Evolutionary conservation across 2,329 filamentous ascomycete genomes (phyloP).

Genomic region (Cladosporium sp.): DNA sequence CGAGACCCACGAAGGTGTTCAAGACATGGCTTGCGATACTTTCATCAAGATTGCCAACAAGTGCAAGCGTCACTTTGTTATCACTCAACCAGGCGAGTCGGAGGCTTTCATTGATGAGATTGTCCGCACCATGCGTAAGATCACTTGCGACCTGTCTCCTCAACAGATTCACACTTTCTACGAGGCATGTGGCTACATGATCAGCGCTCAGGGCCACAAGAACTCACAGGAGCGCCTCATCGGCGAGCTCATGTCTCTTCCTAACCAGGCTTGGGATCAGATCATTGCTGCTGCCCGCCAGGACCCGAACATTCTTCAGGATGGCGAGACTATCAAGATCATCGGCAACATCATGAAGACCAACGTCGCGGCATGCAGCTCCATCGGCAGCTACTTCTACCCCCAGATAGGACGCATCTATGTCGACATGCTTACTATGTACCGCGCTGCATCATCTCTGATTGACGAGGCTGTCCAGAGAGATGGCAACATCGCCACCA

Average conservation of each 20-base stretch:
- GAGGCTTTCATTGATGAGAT: constrained; percentile 99
- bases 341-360: constrained; percentile 99
- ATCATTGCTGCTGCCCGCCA: constrained; percentile 88
- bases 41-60: constrained; percentile 99
- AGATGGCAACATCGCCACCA: constrained; percentile 90
- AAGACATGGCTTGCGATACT: constrained; percentile 99
- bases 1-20: constrained; percentile 97
- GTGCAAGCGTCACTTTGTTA: constrained; percentile 95
- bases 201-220: constrained; percentile 94
- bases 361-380: constrained; percentile 96
- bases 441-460: constrained; percentile 90
- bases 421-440: constrained; percentile 99
- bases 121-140: constrained; percentile 91
- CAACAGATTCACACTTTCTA: constrained; percentile 99
- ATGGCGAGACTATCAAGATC: constrained; percentile 95
- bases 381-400: constrained; percentile 96
- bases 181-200: constrained; percentile 99
- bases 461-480: constrained; percentile 90
- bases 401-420: constrained; percentile 98
- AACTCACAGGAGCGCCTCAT: constrained; percentile 89
- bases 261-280: constrained; percentile 91
- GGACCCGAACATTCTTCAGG: constrained; percentile 83
- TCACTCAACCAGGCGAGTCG: constrained; percentile 86
- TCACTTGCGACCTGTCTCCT: constrained; percentile 90
- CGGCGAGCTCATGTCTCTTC: constrained; percentile 86